phyloP scores from a whole-genome alignment of 2,329 filamentous ascomycete species.

The Dothistroma pini region DNA sequence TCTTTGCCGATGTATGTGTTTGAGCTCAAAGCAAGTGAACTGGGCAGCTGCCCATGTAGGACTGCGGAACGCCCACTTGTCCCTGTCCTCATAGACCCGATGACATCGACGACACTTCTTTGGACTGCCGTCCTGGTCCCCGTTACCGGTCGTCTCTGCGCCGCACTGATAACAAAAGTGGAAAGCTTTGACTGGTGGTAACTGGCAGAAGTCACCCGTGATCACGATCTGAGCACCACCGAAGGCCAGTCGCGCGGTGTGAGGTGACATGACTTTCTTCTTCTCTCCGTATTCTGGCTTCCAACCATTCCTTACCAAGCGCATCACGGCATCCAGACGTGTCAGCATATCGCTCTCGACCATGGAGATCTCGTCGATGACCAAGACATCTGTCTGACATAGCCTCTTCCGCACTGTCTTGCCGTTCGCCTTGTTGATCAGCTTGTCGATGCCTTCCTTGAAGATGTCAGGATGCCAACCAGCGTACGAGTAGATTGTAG shows the following conservation, averaged over 20 bases:
- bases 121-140: neutral
- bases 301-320: constrained; percentile 29
- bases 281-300: constrained; percentile 2
- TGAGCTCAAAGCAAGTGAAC: constrained; percentile 53
- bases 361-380: constrained; percentile 67
- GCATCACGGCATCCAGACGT: constrained; percentile 49
- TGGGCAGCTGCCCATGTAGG: constrained; percentile 52
- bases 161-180: constrained; percentile 51
- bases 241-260: constrained; percentile 30
- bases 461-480: constrained; percentile 51
- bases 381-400: constrained; percentile 49
- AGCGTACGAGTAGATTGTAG: constrained; percentile 55
- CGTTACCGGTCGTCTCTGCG: neutral
- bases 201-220: constrained; percentile 57
- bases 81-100: neutral
- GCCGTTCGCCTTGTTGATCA: constrained; percentile 28
- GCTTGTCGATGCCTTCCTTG: constrained; percentile 38
- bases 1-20: constrained; percentile 54
- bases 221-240: constrained; percentile 47
- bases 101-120: constrained; percentile 31
- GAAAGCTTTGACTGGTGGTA: constrained; percentile 59
- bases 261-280: neutral
- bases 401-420: constrained; percentile 34
- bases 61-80: constrained; percentile 54
- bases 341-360: constrained; percentile 54